phyloP scores from a whole-genome alignment of 164 flowering plant species.

The Aristolochia contorta region DNA sequence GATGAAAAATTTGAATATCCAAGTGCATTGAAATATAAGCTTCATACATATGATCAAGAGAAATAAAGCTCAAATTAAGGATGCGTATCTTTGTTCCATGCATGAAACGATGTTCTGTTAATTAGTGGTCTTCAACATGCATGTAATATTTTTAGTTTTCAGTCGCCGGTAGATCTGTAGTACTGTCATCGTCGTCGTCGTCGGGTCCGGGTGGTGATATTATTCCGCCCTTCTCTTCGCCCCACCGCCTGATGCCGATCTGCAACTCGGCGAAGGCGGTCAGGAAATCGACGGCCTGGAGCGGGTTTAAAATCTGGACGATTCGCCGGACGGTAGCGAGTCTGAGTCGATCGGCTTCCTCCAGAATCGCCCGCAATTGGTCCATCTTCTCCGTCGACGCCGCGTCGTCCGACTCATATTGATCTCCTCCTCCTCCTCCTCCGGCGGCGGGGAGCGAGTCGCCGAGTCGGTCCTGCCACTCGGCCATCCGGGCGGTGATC shows the following conservation, averaged over 20 bases:
- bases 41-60: too few relatives aligned
- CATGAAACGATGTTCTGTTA: too few relatives aligned
- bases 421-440: conserved; percentile 10
- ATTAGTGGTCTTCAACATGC: too few relatives aligned
- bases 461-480: conserved; percentile 39
- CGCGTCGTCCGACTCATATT: too few relatives aligned
- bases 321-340: conserved; percentile 33
- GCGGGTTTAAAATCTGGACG: conserved; percentile 25
- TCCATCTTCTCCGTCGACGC: neutral
- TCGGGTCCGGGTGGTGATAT: too few relatives aligned
- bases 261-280: conserved; percentile 61
- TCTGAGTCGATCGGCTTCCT: conserved; percentile 42
- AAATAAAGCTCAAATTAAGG: too few relatives aligned
- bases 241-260: conserved; percentile 53
- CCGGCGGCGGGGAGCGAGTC: conserved; percentile 15
- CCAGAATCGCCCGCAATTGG: conserved; percentile 19
- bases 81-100: too few relatives aligned
- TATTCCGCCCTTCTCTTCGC: conserved; percentile 10
- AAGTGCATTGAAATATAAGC: too few relatives aligned
- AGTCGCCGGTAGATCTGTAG: too few relatives aligned
- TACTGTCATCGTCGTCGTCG: too few relatives aligned
- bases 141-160: too few relatives aligned
- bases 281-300: conserved; percentile 53
- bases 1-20: too few relatives aligned
- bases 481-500: conserved; percentile 39